These are phyloP conservation scores for Bruguiera sexangula DNA, from an alignment of 345 rosid species.

Conservation along the genomic window DNA sequence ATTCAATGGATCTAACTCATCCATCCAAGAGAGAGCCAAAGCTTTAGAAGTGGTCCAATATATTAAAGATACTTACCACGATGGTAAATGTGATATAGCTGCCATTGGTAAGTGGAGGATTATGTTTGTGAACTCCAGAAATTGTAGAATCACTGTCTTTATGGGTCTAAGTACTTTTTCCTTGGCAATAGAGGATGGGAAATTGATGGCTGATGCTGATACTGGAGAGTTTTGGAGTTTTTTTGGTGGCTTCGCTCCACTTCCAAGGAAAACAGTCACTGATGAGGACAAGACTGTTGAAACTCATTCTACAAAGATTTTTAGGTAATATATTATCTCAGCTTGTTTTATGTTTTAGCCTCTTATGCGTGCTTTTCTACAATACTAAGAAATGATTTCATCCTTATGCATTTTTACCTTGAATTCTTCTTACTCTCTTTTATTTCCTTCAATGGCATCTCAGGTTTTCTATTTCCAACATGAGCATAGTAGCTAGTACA, in stretches of 20 bases:
- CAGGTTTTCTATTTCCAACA: neutral
- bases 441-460: neutral
- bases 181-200: conserved; percentile 76
- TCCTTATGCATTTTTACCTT: neutral
- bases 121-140: conserved; percentile 4
- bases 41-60: conserved; percentile 98
- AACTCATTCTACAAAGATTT: conserved; percentile 52
- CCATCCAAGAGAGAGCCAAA: conserved; percentile 98
- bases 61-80: conserved; percentile 90
- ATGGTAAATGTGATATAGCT: conserved; percentile 93
- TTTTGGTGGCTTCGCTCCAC: conserved; percentile 99
- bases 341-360: neutral
- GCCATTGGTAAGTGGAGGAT: conserved; percentile 69
- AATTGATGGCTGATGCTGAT: conserved; percentile 98
- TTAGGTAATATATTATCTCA: conserved; percentile 43
- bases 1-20: conserved; percentile 91
- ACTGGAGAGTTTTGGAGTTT: conserved; percentile 96
- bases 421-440: neutral
- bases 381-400: neutral
- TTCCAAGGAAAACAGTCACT: conserved; percentile 65
- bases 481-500: neutral
- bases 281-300: conserved; percentile 48
- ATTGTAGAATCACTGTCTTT: conserved; percentile 1
- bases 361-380: neutral
- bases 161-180: conserved; percentile 17